phyloP scores from a whole-genome alignment of 345 rosid species.

The Turnera subulata region DNA sequence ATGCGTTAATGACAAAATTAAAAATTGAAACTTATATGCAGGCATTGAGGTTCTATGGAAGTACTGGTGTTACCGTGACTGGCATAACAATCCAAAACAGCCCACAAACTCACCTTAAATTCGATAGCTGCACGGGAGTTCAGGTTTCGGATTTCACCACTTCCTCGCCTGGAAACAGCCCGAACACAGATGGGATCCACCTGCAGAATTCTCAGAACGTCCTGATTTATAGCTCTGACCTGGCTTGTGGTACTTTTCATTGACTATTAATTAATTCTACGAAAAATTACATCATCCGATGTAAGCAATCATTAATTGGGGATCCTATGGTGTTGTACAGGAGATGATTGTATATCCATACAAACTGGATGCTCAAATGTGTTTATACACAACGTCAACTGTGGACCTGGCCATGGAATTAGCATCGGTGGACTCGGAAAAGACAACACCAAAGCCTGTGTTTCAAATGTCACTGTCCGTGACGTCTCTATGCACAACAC shows the following conservation, averaged over 20 bases:
- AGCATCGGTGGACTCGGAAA: conserved; percentile 92
- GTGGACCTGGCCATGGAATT: conserved; percentile 94
- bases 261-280: too few species aligned
- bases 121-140: conserved; percentile 56
- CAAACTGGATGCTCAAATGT: conserved; percentile 86
- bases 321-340: conserved; percentile 34
- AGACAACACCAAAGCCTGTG: conserved; percentile 67
- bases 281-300: too few species aligned
- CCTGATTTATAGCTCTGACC: conserved; percentile 43
- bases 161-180: conserved; percentile 71
- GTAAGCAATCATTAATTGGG: not conserved
- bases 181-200: conserved; percentile 88
- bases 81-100: conserved; percentile 91
- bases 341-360: conserved; percentile 86
- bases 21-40: too few species aligned
- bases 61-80: conserved; percentile 53
- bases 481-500: conserved; percentile 57
- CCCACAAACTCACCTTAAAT: conserved; percentile 86
- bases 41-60: conserved; percentile 85
- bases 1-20: too few species aligned
- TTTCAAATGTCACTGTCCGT: conserved; percentile 72
- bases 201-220: conserved; percentile 72
- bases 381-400: conserved; percentile 57
- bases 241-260: conserved; percentile 63
- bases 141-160: conserved; percentile 55